These are phyloP conservation scores for Fusarium ramigenum DNA, from an alignment of 2,329 filamentous ascomycete species.

Conservation along the genomic window DNA sequence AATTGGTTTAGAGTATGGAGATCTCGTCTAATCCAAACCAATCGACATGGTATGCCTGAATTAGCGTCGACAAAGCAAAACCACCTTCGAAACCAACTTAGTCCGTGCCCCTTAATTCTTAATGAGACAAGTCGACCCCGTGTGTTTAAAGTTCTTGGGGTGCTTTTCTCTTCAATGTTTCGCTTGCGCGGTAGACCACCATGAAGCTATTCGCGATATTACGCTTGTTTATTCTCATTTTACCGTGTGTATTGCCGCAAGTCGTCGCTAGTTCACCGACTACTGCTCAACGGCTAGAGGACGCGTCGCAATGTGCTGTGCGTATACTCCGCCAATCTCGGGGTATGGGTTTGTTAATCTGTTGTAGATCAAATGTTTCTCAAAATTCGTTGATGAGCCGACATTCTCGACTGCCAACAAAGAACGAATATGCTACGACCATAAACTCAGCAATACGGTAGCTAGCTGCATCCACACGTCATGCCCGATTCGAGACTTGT, in stretches of 20 bases:
- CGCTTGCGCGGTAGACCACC: background rate
- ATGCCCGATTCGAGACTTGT: background rate
- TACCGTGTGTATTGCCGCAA: background rate
- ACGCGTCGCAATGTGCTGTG: background rate
- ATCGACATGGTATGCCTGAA: background rate
- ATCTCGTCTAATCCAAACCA: background rate
- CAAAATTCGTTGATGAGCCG: background rate
- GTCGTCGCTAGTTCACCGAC: background rate
- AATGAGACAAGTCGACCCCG: background rate
- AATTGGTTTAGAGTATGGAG: background rate
- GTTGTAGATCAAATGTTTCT: background rate
- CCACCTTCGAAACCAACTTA: no score
- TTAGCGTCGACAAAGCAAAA: background rate
- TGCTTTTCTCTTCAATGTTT: background rate
- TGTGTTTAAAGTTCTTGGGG: background rate
- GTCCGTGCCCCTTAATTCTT: background rate
- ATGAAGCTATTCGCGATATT: background rate
- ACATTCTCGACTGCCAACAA: background rate
- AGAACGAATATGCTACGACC: background rate
- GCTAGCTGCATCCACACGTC: background rate
- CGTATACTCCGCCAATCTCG: fast-evolving
- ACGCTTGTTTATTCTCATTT: background rate
- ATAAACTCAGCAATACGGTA: background rate
- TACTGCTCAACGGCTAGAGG: background rate
- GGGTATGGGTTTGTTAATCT: background rate